Percentiles rank a stretch among this genome's conserved stretches.
Conservation (phyloP, 164 flowering plant species). For the Cinnamomum micranthum region DNA sequence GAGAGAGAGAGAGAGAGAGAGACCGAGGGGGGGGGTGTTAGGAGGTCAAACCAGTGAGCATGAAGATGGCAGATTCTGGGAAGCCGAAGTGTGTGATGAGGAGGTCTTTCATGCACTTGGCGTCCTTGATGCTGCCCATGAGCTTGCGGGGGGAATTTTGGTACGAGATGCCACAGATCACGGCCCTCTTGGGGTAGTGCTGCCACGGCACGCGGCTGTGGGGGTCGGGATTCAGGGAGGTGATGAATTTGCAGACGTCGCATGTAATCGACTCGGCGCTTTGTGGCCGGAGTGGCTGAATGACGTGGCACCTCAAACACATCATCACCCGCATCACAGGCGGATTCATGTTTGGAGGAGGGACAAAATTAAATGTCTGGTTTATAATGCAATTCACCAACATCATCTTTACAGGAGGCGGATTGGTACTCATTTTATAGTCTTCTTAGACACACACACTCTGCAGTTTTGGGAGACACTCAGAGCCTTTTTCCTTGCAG, state of each 20-base stretch:
- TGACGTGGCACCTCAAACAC: conserved; percentile 49
- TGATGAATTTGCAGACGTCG: conserved; percentile 44
- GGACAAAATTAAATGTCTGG: not conserved
- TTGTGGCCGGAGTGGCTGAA: conserved; percentile 49
- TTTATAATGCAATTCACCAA: not conserved
- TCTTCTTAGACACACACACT: no score
- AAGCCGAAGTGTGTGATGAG: conserved; percentile 38
- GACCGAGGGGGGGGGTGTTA: no score
- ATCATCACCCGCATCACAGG: conserved; percentile 36
- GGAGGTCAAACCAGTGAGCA: conserved; percentile 52
- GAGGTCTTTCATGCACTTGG: conserved; percentile 56
- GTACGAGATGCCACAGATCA: conserved; percentile 71
- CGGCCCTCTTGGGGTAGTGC: conserved; percentile 62
- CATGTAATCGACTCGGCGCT: conserved; percentile 47
- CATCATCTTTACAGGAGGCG: not conserved
- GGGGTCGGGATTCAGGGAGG: conserved; percentile 39
- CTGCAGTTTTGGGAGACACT: no score
- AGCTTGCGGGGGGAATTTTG: conserved; percentile 46
- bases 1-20: no score
- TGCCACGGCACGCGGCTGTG: conserved; percentile 36
- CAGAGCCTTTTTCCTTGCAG: no score
- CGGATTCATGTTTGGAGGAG: no score
- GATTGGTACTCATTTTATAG: no score
- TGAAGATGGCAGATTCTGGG: conserved; percentile 47
- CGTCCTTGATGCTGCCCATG: conserved; percentile 68